A percentile compares a stretch with the other conserved stretches of the same genome.
Evolutionary conservation across 2,329 filamentous ascomycete genomes (phyloP).

Genomic region (Corynespora cassiicola): DNA sequence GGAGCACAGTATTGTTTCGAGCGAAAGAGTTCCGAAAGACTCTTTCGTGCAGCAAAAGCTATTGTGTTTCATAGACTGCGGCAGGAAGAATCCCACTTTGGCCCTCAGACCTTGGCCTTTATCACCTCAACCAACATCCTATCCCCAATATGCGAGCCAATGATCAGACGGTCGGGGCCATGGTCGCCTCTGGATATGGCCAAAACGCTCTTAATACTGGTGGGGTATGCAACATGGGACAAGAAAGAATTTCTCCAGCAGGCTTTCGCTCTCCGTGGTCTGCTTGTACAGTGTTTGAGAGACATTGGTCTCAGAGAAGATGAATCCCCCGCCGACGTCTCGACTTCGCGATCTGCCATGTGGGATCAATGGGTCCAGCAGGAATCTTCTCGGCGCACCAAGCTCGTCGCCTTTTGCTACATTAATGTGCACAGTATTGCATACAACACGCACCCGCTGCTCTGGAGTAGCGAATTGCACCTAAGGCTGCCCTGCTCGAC

Average conservation of each 20-base stretch:
- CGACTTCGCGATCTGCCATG: conserved; percentile 26
- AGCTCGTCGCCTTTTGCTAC: conserved; percentile 39
- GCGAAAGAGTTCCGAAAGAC: conserved; percentile 30
- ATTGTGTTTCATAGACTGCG: conserved; percentile 35
- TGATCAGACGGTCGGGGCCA: conserved; percentile 21
- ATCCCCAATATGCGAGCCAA: conserved; percentile 11
- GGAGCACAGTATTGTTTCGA: conserved; percentile 45
- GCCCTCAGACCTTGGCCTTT: conserved; percentile 28
- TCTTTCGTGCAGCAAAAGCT: conserved; percentile 36
- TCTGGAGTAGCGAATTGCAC: conserved; percentile 37
- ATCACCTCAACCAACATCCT: conserved; percentile 19
- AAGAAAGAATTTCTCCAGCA: conserved; percentile 35
- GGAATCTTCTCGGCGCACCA: conserved; percentile 37
- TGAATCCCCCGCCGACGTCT: conserved; percentile 5
- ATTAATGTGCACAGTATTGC: conserved; percentile 41
- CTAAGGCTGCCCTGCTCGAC: conserved; percentile 34
- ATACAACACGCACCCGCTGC: conserved; percentile 36
- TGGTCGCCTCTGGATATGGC: conserved; percentile 35
- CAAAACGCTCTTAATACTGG: conserved; percentile 36
- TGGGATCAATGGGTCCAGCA: conserved; percentile 38
- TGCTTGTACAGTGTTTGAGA: conserved; percentile 34
- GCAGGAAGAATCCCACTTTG: conserved; percentile 31
- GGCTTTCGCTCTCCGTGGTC: conserved; percentile 33
- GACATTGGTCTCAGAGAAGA: conserved; percentile 35
- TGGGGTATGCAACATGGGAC: conserved; percentile 41